A percentile compares a stretch with the other conserved stretches of the same genome.
Conservation (phyloP, 2,329 filamentous ascomycete genomes). For the Orbilia ellipsospora region DNA sequence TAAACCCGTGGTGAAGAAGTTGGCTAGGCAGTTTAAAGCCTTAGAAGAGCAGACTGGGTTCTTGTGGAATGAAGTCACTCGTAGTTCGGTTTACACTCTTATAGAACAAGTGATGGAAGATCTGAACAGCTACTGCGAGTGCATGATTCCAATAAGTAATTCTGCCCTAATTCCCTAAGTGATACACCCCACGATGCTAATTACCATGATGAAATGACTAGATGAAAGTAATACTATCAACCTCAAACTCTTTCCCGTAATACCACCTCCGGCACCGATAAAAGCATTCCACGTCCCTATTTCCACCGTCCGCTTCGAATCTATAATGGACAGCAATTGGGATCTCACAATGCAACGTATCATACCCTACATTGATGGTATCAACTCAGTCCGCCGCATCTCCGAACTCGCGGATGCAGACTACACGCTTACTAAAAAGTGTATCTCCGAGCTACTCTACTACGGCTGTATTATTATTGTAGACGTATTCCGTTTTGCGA, state of each 20-base stretch:
- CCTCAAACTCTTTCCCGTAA: constrained; percentile 91
- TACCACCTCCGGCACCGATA: constrained; percentile 79
- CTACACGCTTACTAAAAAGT: constrained; percentile 83
- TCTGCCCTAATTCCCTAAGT: constrained; percentile 59
- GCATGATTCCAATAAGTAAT: constrained; percentile 93
- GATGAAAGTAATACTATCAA: constrained; percentile 95
- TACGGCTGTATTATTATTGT: constrained; percentile 90
- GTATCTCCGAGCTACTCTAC: constrained; percentile 88
- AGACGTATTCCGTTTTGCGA: constrained; percentile 93
- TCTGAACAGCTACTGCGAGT: constrained; percentile 95
- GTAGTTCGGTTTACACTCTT: constrained; percentile 81
- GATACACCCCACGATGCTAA: neutral
- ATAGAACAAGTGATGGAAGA: constrained; percentile 85
- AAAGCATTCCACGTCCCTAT: constrained; percentile 92
- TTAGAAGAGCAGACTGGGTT: constrained; percentile 93
- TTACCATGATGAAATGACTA: constrained; percentile 60
- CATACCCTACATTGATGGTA: constrained; percentile 86
- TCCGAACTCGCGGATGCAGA: constrained; percentile 86
- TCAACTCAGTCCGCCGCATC: constrained; percentile 88
- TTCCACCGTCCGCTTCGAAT: constrained; percentile 69
- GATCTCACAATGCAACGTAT: constrained; percentile 80
- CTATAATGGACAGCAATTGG: constrained; percentile 69
- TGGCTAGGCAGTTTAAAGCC: constrained; percentile 85
- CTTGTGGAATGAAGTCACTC: constrained; percentile 71
- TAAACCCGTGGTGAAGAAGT: constrained; percentile 83